phyloP scores from a whole-genome alignment of 2,329 filamentous ascomycete species.

The Trichoderma lentiforme region DNA sequence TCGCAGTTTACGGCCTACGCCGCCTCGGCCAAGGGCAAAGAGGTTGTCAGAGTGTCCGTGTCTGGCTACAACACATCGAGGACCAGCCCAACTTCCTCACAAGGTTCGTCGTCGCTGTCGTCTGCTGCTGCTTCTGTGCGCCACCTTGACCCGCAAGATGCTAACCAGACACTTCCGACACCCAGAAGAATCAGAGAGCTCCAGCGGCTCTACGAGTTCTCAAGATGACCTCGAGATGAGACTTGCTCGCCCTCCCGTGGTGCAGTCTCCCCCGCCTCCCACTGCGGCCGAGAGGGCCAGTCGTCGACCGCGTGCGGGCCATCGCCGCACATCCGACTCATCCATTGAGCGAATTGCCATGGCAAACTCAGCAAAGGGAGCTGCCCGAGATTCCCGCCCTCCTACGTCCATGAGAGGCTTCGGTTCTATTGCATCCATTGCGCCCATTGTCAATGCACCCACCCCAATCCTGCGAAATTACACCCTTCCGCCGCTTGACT shows the following conservation, averaged over 20 bases:
- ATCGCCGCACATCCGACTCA: conserved; percentile 29
- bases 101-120: conserved; percentile 28
- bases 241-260: conserved; percentile 22
- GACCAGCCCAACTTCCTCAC: conserved; percentile 38
- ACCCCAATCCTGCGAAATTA: background rate
- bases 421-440: conserved; percentile 27
- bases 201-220: conserved; percentile 37
- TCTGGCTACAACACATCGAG: conserved; percentile 32
- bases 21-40: conserved; percentile 42
- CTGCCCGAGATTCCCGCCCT: conserved; percentile 28
- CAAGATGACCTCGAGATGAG: conserved; percentile 42
- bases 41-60: conserved; percentile 33
- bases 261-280: background rate
- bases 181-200: conserved; percentile 31
- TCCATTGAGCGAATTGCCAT: conserved; percentile 26
- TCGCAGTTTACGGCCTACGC: conserved; percentile 24
- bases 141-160: conserved; percentile 2
- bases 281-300: conserved; percentile 11
- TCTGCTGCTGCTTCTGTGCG: background rate
- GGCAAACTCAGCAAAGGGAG: conserved; percentile 20
- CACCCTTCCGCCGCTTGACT: background rate
- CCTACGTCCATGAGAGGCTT: conserved; percentile 33
- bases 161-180: conserved; percentile 10
- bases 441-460: conserved; percentile 9
- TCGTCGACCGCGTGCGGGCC: conserved; percentile 29